Percentiles rank a stretch among this genome's conserved stretches.
Evolutionary conservation across 345 rosid genomes (phyloP).

Genomic region (Litchi chinensis): DNA sequence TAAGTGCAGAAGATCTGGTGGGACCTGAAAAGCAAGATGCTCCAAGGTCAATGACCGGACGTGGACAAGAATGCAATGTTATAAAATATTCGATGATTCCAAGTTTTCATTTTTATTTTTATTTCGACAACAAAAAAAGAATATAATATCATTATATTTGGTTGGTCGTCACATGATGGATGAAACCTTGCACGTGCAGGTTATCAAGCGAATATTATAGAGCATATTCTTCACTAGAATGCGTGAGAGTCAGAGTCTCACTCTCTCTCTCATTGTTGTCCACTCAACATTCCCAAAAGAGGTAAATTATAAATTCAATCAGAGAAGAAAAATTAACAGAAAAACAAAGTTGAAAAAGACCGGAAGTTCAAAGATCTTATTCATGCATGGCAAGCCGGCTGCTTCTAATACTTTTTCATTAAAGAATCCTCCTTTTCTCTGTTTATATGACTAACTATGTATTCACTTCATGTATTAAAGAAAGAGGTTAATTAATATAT

Average conservation of each 20-base stretch:
- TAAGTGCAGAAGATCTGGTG: constrained; percentile 4
- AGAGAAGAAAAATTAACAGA: not conserved
- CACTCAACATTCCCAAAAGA: constrained; percentile 9
- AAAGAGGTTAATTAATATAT: too few species aligned
- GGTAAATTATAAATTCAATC: not conserved
- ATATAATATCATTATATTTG: not conserved
- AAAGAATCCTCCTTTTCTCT: not conserved
- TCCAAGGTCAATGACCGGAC: not conserved
- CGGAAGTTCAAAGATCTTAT: not conserved
- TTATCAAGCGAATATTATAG: constrained; percentile 7
- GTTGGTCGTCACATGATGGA: constrained; percentile 11
- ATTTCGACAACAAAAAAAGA: too few species aligned
- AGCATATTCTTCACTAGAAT: constrained; percentile 9
- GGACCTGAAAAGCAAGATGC: constrained; percentile 9
- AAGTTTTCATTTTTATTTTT: too few species aligned
- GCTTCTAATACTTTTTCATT: not conserved
- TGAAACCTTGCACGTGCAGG: constrained; percentile 18
- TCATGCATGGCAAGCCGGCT: not conserved
- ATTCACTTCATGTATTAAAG: too few species aligned
- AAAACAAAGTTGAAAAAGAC: not conserved
- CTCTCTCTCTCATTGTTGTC: not conserved
- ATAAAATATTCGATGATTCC: not conserved
- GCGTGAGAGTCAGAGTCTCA: too few species aligned
- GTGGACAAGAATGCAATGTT: not conserved
- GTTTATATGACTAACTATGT: too few species aligned